Base-by-base conservation (phyloP, 2,329 filamentous ascomycete species). In the Penicillium thymicola region DNA sequence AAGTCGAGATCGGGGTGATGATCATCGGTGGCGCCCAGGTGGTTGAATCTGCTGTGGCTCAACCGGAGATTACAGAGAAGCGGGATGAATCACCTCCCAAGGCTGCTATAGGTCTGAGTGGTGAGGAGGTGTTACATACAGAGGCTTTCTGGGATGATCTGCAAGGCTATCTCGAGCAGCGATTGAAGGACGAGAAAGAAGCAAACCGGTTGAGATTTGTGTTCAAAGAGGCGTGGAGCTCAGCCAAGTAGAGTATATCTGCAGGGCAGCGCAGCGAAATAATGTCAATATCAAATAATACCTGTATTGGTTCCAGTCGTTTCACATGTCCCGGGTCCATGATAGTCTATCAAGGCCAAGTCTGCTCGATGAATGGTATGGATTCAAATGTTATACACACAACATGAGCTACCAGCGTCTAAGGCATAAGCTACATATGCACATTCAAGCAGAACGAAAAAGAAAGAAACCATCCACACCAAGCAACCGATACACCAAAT, bases 111-210 rank as follows among this genome's bases (percentile, higher is more conserved):
- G 80, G 77, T 3, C 73, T 79, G n/a, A 85, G 82, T 63, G 83
- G 82, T 34, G 76, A 75, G 52, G 82, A 83, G 28, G 81, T 88
- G 21, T 70, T 96, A 61, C 77, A 84, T 68, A 88, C 85, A 13
- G 84, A 88, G 7, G 86, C 82, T 54, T 99, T 99, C 70, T 99
- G 94, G 94, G 76, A 76, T 9, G 94, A 97, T 77, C 74, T 99
- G 61, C 85, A 86, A 69, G 89, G 84, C 0, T 97, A 93, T 74
- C 71, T 99, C 72, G 77, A 85, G 68, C 89, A 92, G 78, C 84
- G 90, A 71, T 76, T 96, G 66, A 86, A 88, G 74, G 89, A 95
- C 70, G 85, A 81, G 50, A 72, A 70, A 2, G 81, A 83, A 68
- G 89, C 88, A 0, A 83, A 84, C 63, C 83, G 85, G 65, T 72